These are phyloP conservation scores for Bacterosira constricta DNA, from an alignment of 108 stramenopile genomes.

Conservation along the genomic window DNA sequence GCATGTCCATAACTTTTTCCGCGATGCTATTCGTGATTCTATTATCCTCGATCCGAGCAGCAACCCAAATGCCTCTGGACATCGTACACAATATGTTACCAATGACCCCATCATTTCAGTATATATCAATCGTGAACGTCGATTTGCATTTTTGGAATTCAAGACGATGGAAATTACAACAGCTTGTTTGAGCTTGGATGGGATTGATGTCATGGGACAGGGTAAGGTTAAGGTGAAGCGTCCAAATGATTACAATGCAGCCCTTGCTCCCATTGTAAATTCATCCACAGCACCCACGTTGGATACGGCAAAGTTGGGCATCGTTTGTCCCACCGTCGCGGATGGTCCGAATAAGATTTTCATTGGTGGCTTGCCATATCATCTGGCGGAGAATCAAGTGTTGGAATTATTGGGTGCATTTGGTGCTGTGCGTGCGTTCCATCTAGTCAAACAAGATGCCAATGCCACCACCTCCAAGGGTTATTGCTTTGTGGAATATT, in stretches of 20 bases:
- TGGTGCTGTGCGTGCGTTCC: constrained; percentile 92
- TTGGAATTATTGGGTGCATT: constrained; percentile 93
- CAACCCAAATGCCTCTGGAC: constrained; percentile 11
- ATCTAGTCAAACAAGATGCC: constrained; percentile 91
- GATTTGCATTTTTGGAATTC: constrained; percentile 97
- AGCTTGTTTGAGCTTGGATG: constrained; percentile 91
- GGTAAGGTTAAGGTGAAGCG: constrained; percentile 93
- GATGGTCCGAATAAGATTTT: constrained; percentile 99
- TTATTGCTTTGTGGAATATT: constrained; percentile 97
- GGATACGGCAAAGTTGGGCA: constrained; percentile 83
- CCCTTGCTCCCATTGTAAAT: constrained; percentile 75
- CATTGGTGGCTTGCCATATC: constrained; percentile 97
- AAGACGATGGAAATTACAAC: constrained; percentile 92
- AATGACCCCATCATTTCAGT: constrained; percentile 92
- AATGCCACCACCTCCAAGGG: constrained; percentile 86
- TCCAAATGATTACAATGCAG: constrained; percentile 96
- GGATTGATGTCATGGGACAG: constrained; percentile 77
- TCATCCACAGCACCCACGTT: constrained; percentile 57
- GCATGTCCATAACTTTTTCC: constrained; percentile 86
- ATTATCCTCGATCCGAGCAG: constrained; percentile 38
- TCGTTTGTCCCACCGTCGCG: constrained; percentile 84
- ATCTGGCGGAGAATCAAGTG: constrained; percentile 91
- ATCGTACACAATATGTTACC: constrained; percentile 26
- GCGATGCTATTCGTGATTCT: constrained; percentile 74
- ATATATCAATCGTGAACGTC: constrained; percentile 92